These are phyloP conservation scores for Skeletonema potamos DNA, from an alignment of 108 stramenopile species.

Conservation along the genomic window DNA sequence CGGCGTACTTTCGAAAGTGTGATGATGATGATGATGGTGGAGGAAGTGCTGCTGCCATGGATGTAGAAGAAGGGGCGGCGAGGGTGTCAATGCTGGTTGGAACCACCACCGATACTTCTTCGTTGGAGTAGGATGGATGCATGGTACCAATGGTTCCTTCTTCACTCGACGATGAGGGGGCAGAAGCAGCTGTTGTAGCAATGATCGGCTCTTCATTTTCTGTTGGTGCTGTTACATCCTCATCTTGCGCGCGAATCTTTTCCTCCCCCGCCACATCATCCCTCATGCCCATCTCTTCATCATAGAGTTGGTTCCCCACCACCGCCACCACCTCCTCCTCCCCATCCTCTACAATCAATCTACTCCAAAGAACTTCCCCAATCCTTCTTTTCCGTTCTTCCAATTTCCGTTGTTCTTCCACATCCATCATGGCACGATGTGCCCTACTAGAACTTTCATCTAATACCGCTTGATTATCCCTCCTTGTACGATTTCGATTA, in stretches of 20 bases:
- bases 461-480: conserved; percentile 21
- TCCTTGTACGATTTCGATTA: background rate
- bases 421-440: conserved; percentile 6
- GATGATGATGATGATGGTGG: background rate
- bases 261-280: background rate
- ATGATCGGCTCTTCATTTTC: too few species aligned
- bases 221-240: background rate
- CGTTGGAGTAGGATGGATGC: too few species aligned
- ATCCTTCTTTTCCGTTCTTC: conserved; percentile 30
- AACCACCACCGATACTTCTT: too few species aligned
- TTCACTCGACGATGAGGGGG: too few species aligned
- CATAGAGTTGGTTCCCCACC: background rate
- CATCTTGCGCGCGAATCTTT: background rate
- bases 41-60: background rate
- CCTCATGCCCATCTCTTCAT: background rate
- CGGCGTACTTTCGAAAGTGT: background rate
- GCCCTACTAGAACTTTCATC: conserved; percentile 26
- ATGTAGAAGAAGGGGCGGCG: too few species aligned
- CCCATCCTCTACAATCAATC: conserved; percentile 20
- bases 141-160: too few species aligned
- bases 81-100: too few species aligned
- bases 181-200: too few species aligned
- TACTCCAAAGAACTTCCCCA: conserved; percentile 8
- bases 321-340: background rate
- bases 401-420: conserved; percentile 4